Percentiles rank a stretch among this genome's conserved stretches.
phyloP scores from a whole-genome alignment of 2,329 filamentous ascomycete species.

The Rugonectria rugulosa region DNA sequence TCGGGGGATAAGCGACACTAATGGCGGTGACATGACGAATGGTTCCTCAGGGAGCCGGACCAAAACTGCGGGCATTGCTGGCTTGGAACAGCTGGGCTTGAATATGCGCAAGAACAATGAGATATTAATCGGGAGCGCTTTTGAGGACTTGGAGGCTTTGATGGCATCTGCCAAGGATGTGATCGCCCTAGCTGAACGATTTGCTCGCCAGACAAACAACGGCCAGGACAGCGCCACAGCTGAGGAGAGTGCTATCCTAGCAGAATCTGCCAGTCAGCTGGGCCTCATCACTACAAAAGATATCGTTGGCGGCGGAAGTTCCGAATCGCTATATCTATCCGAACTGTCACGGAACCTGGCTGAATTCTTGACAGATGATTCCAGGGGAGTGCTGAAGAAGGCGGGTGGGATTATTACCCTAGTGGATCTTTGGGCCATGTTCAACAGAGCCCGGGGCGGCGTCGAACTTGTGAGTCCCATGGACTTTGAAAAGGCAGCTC shows the following conservation, averaged over 20 bases:
- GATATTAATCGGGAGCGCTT: slow-evolving; percentile 88
- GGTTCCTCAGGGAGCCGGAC: slow-evolving; percentile 43
- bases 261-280: slow-evolving; percentile 79
- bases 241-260: slow-evolving; percentile 78
- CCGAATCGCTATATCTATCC: slow-evolving; percentile 87
- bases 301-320: slow-evolving; percentile 78
- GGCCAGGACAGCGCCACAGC: slow-evolving; percentile 66
- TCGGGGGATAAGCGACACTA: slow-evolving; percentile 46
- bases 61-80: slow-evolving; percentile 87
- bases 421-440: slow-evolving; percentile 92
- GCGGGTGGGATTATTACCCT: slow-evolving; percentile 89
- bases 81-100: slow-evolving; percentile 84
- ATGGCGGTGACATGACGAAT: slow-evolving; percentile 36
- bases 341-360: slow-evolving; percentile 85
- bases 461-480: slow-evolving; percentile 92
- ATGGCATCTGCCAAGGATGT: slow-evolving; percentile 99
- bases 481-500: slow-evolving; percentile 90
- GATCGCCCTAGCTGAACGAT: slow-evolving; percentile 88
- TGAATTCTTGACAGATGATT: slow-evolving; percentile 88
- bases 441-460: slow-evolving; percentile 90
- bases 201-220: slow-evolving; percentile 72
- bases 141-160: slow-evolving; percentile 93
- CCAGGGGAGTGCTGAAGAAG: slow-evolving; percentile 76
- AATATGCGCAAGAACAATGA: slow-evolving; percentile 93
- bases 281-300: slow-evolving; percentile 95